phyloP scores from a whole-genome alignment of 1,284 basidiomycete genomes.

The Cryptococcus sp. region DNA sequence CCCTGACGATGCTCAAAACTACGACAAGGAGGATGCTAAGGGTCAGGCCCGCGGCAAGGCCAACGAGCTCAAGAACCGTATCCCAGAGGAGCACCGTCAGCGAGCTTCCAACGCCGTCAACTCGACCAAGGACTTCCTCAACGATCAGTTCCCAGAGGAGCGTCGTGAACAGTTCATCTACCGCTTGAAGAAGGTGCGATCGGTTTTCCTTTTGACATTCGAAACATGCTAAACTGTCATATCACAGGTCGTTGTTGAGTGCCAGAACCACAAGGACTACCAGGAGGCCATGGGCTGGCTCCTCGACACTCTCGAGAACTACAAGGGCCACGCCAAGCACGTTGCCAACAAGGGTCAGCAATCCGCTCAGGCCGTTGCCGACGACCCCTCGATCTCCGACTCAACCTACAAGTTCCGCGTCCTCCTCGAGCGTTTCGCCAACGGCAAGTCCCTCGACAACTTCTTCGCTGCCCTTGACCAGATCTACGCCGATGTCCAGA shows the following conservation, averaged over 20 bases:
- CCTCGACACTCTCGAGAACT: conserved; percentile 70
- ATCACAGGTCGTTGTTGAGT: conserved; percentile 60
- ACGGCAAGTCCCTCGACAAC: conserved; percentile 64
- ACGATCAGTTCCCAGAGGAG: conserved; percentile 85
- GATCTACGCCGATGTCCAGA: conserved; percentile 71
- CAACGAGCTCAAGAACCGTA: conserved; percentile 59
- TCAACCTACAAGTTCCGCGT: conserved; percentile 69
- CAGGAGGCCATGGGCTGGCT: conserved; percentile 79
- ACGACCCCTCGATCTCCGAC: conserved; percentile 62
- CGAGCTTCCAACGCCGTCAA: conserved; percentile 47
- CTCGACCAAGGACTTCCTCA: conserved; percentile 66
- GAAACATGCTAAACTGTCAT: not conserved
- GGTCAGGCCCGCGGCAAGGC: conserved; percentile 54
- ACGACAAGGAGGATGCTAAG: conserved; percentile 60
- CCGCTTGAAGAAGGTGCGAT: conserved; percentile 60
- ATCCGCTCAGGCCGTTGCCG: conserved; percentile 55
- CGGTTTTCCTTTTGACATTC: not conserved
- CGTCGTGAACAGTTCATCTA: conserved; percentile 63
- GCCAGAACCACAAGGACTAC: conserved; percentile 89
- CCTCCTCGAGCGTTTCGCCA: conserved; percentile 89
- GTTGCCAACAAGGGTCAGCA: conserved; percentile 51
- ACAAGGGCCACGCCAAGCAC: conserved; percentile 66
- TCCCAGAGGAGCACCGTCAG: conserved; percentile 48
- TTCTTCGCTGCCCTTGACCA: conserved; percentile 73
- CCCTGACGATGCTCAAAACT: conserved; percentile 48